These are phyloP conservation scores for Moricandia arvensis DNA, from an alignment of 345 rosid species.

Conservation along the genomic window DNA sequence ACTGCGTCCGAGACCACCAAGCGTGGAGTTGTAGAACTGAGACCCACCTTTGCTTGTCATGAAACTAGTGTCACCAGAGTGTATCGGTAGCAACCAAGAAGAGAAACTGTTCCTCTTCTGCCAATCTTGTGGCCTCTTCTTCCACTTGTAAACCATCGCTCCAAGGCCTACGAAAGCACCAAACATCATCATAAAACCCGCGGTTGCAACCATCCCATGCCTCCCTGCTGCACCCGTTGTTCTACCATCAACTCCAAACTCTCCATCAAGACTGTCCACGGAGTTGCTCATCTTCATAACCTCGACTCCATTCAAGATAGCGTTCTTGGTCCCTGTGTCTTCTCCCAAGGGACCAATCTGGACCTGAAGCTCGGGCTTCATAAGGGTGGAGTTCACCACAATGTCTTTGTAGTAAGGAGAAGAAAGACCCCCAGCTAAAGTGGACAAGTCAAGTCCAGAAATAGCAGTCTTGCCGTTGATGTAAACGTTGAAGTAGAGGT, in stretches of 20 bases:
- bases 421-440: slow-evolving; percentile 44
- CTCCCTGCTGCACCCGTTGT: slow-evolving; percentile 8
- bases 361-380: slow-evolving; percentile 43
- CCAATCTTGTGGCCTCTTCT: slow-evolving; percentile 79
- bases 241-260: slow-evolving; percentile 62
- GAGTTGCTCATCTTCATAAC: slow-evolving; percentile 70
- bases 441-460: slow-evolving; percentile 61
- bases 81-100: slow-evolving; percentile 75
- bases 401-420: slow-evolving; percentile 64
- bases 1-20: slow-evolving; percentile 67
- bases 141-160: slow-evolving; percentile 76
- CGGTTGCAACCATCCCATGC: slow-evolving; percentile 54
- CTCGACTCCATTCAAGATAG: slow-evolving; percentile 72
- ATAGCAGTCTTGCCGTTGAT: slow-evolving; percentile 56
- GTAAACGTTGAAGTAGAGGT: slow-evolving; percentile 71
- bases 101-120: slow-evolving; percentile 74
- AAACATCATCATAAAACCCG: slow-evolving; percentile 79
- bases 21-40: slow-evolving; percentile 41
- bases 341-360: slow-evolving; percentile 62
- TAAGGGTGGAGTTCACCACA: slow-evolving; percentile 53
- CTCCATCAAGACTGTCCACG: slow-evolving; percentile 69
- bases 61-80: slow-evolving; percentile 56
- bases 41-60: slow-evolving; percentile 56
- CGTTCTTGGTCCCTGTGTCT: slow-evolving; percentile 49
- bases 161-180: slow-evolving; percentile 79